A percentile compares a stretch with the other conserved stretches of the same genome.
These are phyloP conservation scores for Apophysomyces sp. DNA, from an alignment of 371 early-diverging fungal species.

Conservation along the genomic window DNA sequence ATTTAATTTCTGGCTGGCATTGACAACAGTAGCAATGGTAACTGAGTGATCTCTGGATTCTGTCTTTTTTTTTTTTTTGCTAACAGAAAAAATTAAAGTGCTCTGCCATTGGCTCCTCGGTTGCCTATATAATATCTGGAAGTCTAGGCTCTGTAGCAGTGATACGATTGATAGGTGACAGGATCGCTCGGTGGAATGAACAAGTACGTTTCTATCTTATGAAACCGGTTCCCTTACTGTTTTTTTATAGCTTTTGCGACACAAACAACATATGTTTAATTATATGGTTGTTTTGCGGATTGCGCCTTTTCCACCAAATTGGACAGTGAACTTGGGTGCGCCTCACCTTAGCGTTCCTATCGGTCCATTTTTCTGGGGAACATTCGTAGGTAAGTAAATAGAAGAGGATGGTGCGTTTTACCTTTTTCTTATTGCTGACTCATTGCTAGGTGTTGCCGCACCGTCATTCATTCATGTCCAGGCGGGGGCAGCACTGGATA, in stretches of 20 bases:
- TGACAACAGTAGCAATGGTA: constrained; percentile 57
- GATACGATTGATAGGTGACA: constrained; percentile 50
- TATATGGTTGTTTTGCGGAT: constrained; percentile 61
- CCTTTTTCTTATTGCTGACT: background rate
- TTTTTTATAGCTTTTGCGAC: constrained; percentile 41
- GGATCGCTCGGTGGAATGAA: constrained; percentile 61
- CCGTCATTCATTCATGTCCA: constrained; percentile 68
- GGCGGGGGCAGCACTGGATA: constrained; percentile 61
- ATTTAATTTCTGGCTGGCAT: constrained; percentile 57
- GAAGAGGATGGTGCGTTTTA: background rate
- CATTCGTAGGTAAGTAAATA: constrained; percentile 51
- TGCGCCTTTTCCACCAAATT: constrained; percentile 65
- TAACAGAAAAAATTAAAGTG: constrained; percentile 26
- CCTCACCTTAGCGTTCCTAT: constrained; percentile 61
- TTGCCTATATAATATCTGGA: constrained; percentile 58
- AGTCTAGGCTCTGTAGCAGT: constrained; percentile 56
- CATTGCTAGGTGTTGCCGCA: constrained; percentile 47
- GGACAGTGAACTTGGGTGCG: constrained; percentile 63
- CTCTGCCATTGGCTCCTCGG: constrained; percentile 60
- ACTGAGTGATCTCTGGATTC: background rate
- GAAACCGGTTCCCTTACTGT: background rate
- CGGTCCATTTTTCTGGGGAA: constrained; percentile 55
- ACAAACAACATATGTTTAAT: constrained; percentile 61
- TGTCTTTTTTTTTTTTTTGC: background rate
- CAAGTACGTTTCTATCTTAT: constrained; percentile 35